Percentiles rank a stretch among this genome's conserved stretches.
Evolutionary conservation across 2,329 filamentous ascomycete species (phyloP).

Genomic region (Onygenales sp.): DNA sequence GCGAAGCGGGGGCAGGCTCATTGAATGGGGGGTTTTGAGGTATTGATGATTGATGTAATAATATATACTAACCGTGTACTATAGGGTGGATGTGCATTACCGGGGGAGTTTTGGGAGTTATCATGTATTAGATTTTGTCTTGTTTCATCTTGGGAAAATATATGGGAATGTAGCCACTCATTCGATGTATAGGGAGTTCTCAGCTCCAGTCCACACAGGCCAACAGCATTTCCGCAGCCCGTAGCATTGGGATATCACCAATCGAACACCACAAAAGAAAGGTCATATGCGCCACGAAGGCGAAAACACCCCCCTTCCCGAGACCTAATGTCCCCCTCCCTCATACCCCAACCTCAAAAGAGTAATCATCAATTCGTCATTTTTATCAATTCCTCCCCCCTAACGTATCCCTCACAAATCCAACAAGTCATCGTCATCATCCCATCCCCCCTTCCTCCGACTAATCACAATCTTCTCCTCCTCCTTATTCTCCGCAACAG

Average conservation of each 20-base stretch:
- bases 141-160: not conserved
- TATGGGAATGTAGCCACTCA: not conserved
- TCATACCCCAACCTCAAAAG: too few relatives aligned
- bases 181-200: not conserved
- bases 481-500: constrained; percentile 67
- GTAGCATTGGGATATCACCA: too few relatives aligned
- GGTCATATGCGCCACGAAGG: too few relatives aligned
- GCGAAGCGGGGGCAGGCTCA: constrained; percentile 3
- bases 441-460: constrained; percentile 73
- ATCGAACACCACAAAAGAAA: too few relatives aligned
- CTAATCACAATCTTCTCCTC: constrained; percentile 77
- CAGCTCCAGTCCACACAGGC: not conserved
- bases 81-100: not conserved
- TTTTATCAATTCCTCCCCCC: not conserved
- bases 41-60: not conserved
- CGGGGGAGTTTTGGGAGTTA: not conserved
- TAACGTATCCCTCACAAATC: constrained; percentile 25
- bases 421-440: constrained; percentile 56
- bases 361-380: not conserved
- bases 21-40: not conserved
- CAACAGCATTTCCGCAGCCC: too few relatives aligned
- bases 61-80: not conserved
- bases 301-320: too few relatives aligned
- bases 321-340: too few relatives aligned
- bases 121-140: not conserved